Conservation (phyloP, 2,329 filamentous ascomycete species). For the Curvularia sp. region DNA sequence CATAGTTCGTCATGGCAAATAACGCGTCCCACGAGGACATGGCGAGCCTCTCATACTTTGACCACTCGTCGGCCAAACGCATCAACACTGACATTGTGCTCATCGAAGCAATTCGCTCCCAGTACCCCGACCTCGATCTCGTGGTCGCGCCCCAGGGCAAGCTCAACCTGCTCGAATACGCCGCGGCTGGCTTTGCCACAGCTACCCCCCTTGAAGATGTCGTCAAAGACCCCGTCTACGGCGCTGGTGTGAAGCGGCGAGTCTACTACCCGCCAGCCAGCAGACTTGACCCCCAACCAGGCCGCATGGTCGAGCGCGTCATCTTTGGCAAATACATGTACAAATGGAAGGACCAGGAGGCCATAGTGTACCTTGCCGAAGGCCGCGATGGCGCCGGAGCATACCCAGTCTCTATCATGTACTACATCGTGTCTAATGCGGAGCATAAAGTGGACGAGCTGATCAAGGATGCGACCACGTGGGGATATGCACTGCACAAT, state of each 20-base stretch:
- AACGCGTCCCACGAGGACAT: conserved; percentile 44
- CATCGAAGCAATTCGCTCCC: conserved; percentile 54
- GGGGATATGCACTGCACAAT: conserved; percentile 64
- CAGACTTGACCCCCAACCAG: conserved; percentile 48
- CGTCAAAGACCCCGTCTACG: conserved; percentile 48
- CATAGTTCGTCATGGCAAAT: neutral
- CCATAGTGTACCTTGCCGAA: conserved; percentile 53
- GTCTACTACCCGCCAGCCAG: conserved; percentile 50
- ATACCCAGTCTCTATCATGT: conserved; percentile 48
- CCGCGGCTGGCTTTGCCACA: conserved; percentile 52
- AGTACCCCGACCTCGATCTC: conserved; percentile 57
- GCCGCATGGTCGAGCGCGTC: conserved; percentile 49
- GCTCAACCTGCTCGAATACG: conserved; percentile 54
- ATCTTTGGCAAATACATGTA: conserved; percentile 57
- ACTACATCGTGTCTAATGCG: conserved; percentile 55
- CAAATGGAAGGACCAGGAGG: conserved; percentile 55
- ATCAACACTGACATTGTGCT: conserved; percentile 55
- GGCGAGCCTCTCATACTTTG: conserved; percentile 51
- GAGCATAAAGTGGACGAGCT: conserved; percentile 57
- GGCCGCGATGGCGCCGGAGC: conserved; percentile 49
- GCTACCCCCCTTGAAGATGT: conserved; percentile 53
- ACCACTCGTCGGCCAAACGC: conserved; percentile 54
- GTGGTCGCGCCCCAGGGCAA: conserved; percentile 47
- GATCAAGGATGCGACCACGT: conserved; percentile 63
- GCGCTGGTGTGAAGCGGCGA: conserved; percentile 46